Conservation (phyloP, 179 eudicot species). For the Carnegiea gigantea region DNA sequence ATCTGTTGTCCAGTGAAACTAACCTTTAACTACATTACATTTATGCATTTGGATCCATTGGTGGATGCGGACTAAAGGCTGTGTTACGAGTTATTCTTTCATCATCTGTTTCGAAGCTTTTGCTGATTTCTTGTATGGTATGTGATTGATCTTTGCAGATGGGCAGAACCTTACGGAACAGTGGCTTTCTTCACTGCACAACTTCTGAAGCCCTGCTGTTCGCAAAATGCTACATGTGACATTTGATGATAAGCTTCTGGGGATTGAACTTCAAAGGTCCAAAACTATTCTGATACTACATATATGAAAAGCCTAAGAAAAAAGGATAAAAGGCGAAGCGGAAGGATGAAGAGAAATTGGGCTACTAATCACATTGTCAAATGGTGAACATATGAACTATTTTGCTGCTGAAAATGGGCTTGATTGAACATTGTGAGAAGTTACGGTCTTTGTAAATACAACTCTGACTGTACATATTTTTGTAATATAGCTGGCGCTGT, state of each 20-base stretch:
- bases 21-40: too few species aligned
- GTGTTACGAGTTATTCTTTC: neutral
- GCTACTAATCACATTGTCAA: neutral
- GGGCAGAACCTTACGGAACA: constrained; percentile 61
- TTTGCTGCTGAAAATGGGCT: neutral
- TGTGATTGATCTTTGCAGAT: constrained; percentile 44
- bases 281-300: neutral
- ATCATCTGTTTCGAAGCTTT: neutral
- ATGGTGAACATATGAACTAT: neutral
- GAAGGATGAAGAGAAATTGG: neutral
- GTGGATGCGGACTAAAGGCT: too few species aligned
- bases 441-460: neutral
- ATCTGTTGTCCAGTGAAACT: too few species aligned
- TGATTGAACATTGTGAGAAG: neutral
- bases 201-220: constrained; percentile 34
- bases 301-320: neutral
- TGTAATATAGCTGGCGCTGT: neutral
- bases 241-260: constrained; percentile 17
- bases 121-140: neutral
- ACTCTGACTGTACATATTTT: constrained; percentile 3
- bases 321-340: neutral
- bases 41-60: too few species aligned
- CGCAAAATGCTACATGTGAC: too few species aligned
- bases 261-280: neutral
- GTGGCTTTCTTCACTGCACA: constrained; percentile 77